Evolutionary conservation across 2,329 filamentous ascomycete genomes (phyloP), one percentile per base, ranked within the genome.

Genomic region (Cercospora janseana): DNA sequence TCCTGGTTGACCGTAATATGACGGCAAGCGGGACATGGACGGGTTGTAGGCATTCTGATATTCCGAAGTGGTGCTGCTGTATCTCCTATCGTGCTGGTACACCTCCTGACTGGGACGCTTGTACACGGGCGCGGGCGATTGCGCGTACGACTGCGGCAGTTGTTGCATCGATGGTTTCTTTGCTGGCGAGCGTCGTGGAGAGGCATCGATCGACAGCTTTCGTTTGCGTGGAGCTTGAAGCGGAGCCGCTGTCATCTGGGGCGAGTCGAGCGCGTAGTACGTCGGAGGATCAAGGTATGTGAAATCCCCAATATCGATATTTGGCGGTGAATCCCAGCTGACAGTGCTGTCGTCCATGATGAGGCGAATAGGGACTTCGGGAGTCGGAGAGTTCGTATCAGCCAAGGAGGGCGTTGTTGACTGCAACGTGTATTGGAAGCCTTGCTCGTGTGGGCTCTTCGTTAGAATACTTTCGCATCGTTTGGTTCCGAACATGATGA

Each of bases 401-500:
- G 75, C 68, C 58, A 82, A 81, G 2, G 77, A 78, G 38, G 91
- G 91, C 24, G 85, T 87, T 49, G 88, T 83, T 31, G 83, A 81
- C 37, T 80, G 81, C 60, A 95, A 76, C 23, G 79, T 79, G 69
- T 93, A 95, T 55, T 84, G 79, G 66, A 81, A 87, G 47, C 71
- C 74, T 15, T 81, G 79, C 58, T 79, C 70, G 76, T 66, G 73
- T 75, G 66, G 48, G 3, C 61, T 61, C 65, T 85, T 84, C 37
- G 80, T 77, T 18, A 90, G 75, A 49, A 83, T 78, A 51, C 83
- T 83, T 47, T 81, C 76, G 68, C 83, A 86, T 67, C 84, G 83
- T 62, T 86, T 81, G n/a, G 79, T 77, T n/a, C 88, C 89, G 69
- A 95, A 94, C 38, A 84, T 79, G 47, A 95, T 70, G 62, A 88